A percentile compares a stretch with the other conserved stretches of the same genome.
Evolutionary conservation across 2,329 filamentous ascomycete genomes (phyloP).

Genomic region (Fusarium verrucosum): DNA sequence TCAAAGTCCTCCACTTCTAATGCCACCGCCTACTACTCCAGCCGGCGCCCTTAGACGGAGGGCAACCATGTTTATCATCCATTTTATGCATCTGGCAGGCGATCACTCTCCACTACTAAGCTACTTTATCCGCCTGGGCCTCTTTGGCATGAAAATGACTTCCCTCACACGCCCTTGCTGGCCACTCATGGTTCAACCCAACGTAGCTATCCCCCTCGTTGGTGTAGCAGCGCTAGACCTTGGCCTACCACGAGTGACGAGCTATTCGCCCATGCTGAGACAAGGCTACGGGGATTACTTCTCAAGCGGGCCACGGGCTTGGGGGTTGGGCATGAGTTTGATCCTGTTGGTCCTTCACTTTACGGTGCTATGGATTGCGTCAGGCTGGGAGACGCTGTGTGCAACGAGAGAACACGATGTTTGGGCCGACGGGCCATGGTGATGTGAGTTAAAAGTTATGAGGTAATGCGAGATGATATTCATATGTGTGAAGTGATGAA

Average conservation of each 20-base stretch:
- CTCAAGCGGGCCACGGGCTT: conserved; percentile 31
- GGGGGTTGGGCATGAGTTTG: conserved; percentile 47
- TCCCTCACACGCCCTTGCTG: conserved; percentile 74
- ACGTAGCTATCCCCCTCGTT: conserved; percentile 73
- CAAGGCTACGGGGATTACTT: conserved; percentile 27
- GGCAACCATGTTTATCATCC: conserved; percentile 50
- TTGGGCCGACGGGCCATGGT: conserved; percentile 48
- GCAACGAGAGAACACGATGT: conserved; percentile 38
- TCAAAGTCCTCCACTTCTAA: conserved; percentile 56
- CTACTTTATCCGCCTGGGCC: conserved; percentile 59
- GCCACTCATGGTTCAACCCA: conserved; percentile 73
- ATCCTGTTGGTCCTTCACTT: conserved; percentile 49
- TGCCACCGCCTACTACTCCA: conserved; percentile 58
- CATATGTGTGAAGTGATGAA: neutral
- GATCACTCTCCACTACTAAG: conserved; percentile 45
- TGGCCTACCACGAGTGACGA: conserved; percentile 49
- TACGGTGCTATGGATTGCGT: conserved; percentile 48
- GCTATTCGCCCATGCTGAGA: conserved; percentile 11
- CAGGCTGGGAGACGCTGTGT: conserved; percentile 49
- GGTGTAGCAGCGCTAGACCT: conserved; percentile 74
- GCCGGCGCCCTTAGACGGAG: conserved; percentile 48
- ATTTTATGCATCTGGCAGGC: conserved; percentile 37
- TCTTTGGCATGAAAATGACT: conserved; percentile 76
- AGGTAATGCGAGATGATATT: neutral
- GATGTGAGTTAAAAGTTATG: neutral